Conservation (phyloP, 192 early-diverging fungal genomes). For the Coemansia sp. region DNA sequence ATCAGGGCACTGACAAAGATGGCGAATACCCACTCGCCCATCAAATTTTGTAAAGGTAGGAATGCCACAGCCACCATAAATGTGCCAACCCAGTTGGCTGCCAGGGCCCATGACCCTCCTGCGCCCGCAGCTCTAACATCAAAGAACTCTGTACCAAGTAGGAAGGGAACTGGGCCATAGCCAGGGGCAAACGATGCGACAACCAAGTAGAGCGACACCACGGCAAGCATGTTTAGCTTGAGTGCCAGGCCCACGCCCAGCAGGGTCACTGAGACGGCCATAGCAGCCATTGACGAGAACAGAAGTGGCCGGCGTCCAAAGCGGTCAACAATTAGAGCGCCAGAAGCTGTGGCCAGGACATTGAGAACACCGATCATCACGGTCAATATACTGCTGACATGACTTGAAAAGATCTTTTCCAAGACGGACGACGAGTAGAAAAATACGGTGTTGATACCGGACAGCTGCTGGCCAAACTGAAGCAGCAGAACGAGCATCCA, state of each 20-base stretch:
- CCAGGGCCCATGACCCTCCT: constrained; percentile 48
- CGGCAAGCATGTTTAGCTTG: constrained; percentile 78
- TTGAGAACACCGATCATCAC: constrained; percentile 82
- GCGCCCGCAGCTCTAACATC: constrained; percentile 43
- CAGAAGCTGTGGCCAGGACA: constrained; percentile 72
- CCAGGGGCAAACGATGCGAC: constrained; percentile 56
- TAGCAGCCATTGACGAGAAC: constrained; percentile 66
- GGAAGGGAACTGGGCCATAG: constrained; percentile 52
- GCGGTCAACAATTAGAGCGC: constrained; percentile 74
- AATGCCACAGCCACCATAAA: constrained; percentile 50
- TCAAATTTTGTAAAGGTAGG: constrained; percentile 39
- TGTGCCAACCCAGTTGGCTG: constrained; percentile 52
- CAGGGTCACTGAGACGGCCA: constrained; percentile 63
- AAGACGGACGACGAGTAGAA: constrained; percentile 84
- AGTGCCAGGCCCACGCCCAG: constrained; percentile 64
- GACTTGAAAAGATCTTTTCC: constrained; percentile 63
- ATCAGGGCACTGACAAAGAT: constrained; percentile 45
- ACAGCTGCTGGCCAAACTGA: constrained; percentile 85
- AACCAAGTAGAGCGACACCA: constrained; percentile 60
- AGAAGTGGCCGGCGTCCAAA: constrained; percentile 77
- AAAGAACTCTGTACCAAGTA: constrained; percentile 55
- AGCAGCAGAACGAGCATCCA: constrained; percentile 70
- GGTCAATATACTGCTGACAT: constrained; percentile 67
- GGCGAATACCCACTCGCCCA: constrained; percentile 56
- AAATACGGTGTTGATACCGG: constrained; percentile 93